Evolutionary conservation across 2,329 filamentous ascomycete species (phyloP).

Genomic region (Sporothrix brasiliensis): DNA sequence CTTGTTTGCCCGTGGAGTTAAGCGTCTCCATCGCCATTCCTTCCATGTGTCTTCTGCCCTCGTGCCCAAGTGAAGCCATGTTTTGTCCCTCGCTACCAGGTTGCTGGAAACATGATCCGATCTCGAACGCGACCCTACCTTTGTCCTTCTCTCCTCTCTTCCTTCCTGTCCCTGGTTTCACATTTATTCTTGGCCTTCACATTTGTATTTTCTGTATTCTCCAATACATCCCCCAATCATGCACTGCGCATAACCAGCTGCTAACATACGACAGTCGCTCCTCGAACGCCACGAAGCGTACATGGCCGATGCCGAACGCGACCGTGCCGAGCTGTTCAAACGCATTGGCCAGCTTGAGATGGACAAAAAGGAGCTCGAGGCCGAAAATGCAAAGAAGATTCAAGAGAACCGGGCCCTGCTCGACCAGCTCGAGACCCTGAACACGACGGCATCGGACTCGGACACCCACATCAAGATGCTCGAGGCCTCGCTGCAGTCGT

Average conservation of each 20-base stretch:
- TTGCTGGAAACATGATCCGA: background rate
- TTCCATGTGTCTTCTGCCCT: conserved; percentile 4
- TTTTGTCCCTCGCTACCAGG: background rate
- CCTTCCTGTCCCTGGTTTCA: background rate
- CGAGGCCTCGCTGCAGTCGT: conserved; percentile 73
- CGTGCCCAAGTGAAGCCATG: background rate
- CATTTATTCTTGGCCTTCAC: conserved; percentile 33
- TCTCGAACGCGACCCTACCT: background rate
- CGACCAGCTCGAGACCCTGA: conserved; percentile 82
- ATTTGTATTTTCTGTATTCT: background rate
- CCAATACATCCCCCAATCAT: background rate
- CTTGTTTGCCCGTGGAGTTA: background rate
- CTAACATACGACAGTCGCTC: conserved; percentile 66
- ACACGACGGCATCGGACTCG: conserved; percentile 75
- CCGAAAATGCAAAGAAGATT: conserved; percentile 73
- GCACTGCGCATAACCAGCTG: background rate
- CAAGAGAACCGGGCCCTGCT: conserved; percentile 81
- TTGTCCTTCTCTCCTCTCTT: background rate
- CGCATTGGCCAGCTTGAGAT: conserved; percentile 76
- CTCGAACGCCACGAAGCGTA: conserved; percentile 91
- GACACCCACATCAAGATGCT: conserved; percentile 78
- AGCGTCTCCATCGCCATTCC: conserved; percentile 13
- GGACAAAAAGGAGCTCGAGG: conserved; percentile 73
- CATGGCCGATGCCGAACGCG: conserved; percentile 87
- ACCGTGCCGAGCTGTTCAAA: conserved; percentile 70